phyloP scores from a whole-genome alignment of 2,329 filamentous ascomycete species.

The Trichoderma gracile region DNA sequence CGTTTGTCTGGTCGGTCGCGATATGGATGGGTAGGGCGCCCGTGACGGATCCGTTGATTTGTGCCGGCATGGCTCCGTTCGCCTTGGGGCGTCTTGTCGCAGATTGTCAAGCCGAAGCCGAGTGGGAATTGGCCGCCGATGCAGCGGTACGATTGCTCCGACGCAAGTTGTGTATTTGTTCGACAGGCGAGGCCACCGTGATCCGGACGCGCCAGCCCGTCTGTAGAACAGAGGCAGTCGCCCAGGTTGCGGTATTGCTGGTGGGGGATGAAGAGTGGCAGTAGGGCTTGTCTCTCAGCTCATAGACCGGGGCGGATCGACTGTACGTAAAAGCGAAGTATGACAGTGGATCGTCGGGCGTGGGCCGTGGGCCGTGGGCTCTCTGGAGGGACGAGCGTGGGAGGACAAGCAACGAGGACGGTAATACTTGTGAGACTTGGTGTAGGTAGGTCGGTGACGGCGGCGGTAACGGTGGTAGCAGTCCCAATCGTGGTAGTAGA shows the following conservation, averaged over 20 bases:
- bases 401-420: constrained; percentile 14
- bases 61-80: constrained; percentile 41
- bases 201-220: constrained; percentile 30
- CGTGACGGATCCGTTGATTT: constrained; percentile 43
- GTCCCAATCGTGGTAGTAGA: too few relatives aligned
- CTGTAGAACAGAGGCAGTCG: constrained; percentile 26
- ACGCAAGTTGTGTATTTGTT: constrained; percentile 26
- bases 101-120: constrained; percentile 24
- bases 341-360: constrained; percentile 32
- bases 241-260: constrained; percentile 18
- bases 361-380: constrained; percentile 30
- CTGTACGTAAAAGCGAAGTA: constrained; percentile 42
- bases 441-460: neutral
- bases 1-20: constrained; percentile 40
- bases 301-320: constrained; percentile 28
- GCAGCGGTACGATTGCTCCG: constrained; percentile 8
- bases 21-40: constrained; percentile 43
- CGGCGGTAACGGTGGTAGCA: too few relatives aligned
- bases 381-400: constrained; percentile 4
- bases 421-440: neutral
- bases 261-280: constrained; percentile 22
- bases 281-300: constrained; percentile 27
- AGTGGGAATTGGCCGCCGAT: constrained; percentile 21
- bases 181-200: constrained; percentile 34
- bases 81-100: constrained; percentile 17